Evolutionary conservation across 2,329 filamentous ascomycete species (phyloP).

Genomic region (Endoconidiophora laricicola): DNA sequence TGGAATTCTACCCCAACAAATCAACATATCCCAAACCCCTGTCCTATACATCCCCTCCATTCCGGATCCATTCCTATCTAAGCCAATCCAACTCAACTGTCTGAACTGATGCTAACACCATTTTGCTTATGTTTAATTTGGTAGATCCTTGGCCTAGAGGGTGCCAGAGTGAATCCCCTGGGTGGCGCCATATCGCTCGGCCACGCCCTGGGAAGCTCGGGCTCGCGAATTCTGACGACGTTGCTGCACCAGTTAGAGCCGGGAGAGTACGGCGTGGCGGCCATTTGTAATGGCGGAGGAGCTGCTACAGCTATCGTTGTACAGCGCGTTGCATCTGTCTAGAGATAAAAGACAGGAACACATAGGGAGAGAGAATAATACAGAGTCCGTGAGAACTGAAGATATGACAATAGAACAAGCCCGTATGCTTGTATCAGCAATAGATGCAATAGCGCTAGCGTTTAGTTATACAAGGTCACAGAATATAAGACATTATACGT

Average conservation of each 20-base stretch:
- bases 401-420: neutral
- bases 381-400: neutral
- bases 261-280: slow-evolving; percentile 86
- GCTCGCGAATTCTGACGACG: slow-evolving; percentile 77
- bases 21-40: neutral
- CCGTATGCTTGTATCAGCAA: too few relatives aligned
- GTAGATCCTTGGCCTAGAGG: slow-evolving; percentile 63
- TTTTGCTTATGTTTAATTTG: slow-evolving; percentile 3
- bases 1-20: too few relatives aligned
- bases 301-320: slow-evolving; percentile 85
- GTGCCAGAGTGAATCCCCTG: slow-evolving; percentile 68
- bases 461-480: too few relatives aligned
- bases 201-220: slow-evolving; percentile 85
- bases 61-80: too few relatives aligned
- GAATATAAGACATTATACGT: too few relatives aligned
- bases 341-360: slow-evolving; percentile 15
- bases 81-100: neutral
- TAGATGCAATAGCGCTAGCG: too few relatives aligned
- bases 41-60: too few relatives aligned
- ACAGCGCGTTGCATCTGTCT: slow-evolving; percentile 54
- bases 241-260: slow-evolving; percentile 80
- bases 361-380: neutral
- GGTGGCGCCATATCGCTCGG: slow-evolving; percentile 86
- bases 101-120: slow-evolving; percentile 12
- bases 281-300: slow-evolving; percentile 93